Base-by-base conservation (phyloP, 2,329 filamentous ascomycete species). In the Nigrograna mackinnonii region DNA sequence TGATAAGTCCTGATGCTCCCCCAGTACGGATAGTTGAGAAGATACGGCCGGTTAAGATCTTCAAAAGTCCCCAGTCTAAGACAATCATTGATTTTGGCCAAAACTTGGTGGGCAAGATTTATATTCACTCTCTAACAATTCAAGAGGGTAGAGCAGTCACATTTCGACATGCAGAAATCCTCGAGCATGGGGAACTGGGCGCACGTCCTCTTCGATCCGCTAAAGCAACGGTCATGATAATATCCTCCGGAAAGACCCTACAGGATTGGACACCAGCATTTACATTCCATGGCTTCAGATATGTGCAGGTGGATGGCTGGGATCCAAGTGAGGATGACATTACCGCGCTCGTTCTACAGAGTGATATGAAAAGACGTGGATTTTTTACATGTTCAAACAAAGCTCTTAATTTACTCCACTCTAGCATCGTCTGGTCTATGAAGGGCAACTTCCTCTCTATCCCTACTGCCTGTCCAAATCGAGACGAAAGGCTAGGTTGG, bases 341-440 rank as follows among this genome's bases (percentile, higher is more conserved):
- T 11, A 49, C 44, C 2, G 75, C 70, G 0, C 50, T 73, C 4
- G 74, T 74, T 1, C 57, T 81, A 4, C 76, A 82, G 48, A 78
- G 74, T 0, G 79, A 83, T 42, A 73, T 84, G 66, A 58, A 67
- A 37, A 67, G 71, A 11, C 77, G 64, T 0, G 78, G 79, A 0
- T 69, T 55, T 42, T 82, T 83, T 35, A 55, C 69, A 6, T 81
- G 75, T 41, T 83, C 80, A 0, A 59, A 84, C 36, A 34, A 52
- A 0, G 60, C 75, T 3, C 48, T 84, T 18, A 84, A 82, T 49
- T 64, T 75, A 34, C 70, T 85, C 4, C 75, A 83, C 47, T 39
- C 70, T 1, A 84, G 84, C 40, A 71, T 78, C 0, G 54, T 67
- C 21, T 83, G 80, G 80, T 74, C 73, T 4, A 81, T 83, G 74